Evolutionary conservation across 208 protist genomes (phyloP), one percentile per base, ranked within the genome.

Genomic region (Crithidia acanthocephali): DNA sequence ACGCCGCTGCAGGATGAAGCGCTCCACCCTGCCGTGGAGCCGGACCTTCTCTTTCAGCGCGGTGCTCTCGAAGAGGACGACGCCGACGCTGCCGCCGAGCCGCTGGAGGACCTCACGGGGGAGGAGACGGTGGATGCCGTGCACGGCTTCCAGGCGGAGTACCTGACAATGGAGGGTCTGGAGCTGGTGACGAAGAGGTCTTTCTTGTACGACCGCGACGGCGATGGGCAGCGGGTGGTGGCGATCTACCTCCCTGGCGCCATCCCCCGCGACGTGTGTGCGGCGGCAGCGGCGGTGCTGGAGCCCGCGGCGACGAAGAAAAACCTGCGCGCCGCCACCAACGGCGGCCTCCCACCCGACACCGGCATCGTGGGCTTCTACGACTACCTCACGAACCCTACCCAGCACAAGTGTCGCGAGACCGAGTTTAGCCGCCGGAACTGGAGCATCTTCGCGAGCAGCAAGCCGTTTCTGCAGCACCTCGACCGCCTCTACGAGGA

Each of bases 291-390:
- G 15, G 48, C 33, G 10, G 84, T 72, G 35, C 60, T 97, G 42
- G 79, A 87, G 60, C 71, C 74, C 8, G 92, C 90, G 18, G 91
- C 92, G 28, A 95, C 89, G 11, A 85, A 69, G 22, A 81, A 83
- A 52, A 95, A 98, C 69, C 53, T 93, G 57, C 76, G 94, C 30
- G 86, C 87, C 0, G 68, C 68, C 5, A 88, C 80, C 11, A 97
- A 98, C 80, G 90, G 91, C 35, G 92, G 92, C 27, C 52, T 64
- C n/a, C 89, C 90, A 30, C 94, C 92, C 15, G 80, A 95, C 62
- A 95, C 88, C 11, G 92, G 94, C 51, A 92, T 98, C 68, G 87
- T 93, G 0, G 94, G 92, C 35, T 96, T 89, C 70, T 98, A 98
- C 68, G 94, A 98, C 71, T 98, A 97, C 61, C 75, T 96, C 20